A percentile compares a stretch with the other conserved stretches of the same genome.
phyloP scores from a whole-genome alignment of 345 rosid species.

The Corymbia maculata region DNA sequence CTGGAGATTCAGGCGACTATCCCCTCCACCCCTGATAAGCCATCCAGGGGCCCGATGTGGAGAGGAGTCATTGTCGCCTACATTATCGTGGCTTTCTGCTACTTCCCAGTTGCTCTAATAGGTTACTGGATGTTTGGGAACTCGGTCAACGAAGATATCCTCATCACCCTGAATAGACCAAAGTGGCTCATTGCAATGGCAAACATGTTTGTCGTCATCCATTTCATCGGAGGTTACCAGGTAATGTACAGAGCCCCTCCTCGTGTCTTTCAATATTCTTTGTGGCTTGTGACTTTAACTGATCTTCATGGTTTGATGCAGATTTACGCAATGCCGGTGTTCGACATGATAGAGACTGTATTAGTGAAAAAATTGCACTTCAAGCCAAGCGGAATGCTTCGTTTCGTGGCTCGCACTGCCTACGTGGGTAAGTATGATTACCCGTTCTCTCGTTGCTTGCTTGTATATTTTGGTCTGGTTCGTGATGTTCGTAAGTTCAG shows the following conservation, averaged over 20 bases:
- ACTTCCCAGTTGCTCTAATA: constrained; percentile 69
- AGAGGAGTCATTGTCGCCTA: constrained; percentile 68
- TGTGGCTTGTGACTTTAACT: not conserved
- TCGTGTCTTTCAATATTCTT: not conserved
- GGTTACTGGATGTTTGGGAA: constrained; percentile 66
- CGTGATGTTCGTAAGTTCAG: not conserved
- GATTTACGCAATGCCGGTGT: constrained; percentile 75
- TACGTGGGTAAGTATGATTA: constrained; percentile 41
- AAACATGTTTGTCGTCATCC: constrained; percentile 61
- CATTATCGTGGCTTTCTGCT: constrained; percentile 61
- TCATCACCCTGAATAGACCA: constrained; percentile 53
- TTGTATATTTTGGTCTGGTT: not conserved
- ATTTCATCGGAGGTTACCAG: constrained; percentile 80
- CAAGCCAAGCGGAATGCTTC: constrained; percentile 28
- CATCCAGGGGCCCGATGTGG: constrained; percentile 89
- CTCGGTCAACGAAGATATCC: constrained; percentile 45
- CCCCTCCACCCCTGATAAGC: constrained; percentile 81
- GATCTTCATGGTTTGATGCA: not conserved
- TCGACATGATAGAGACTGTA: constrained; percentile 67
- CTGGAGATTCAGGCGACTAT: constrained; percentile 87
- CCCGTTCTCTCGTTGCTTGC: not conserved
- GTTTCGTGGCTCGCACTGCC: constrained; percentile 35
- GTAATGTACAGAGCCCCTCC: not conserved
- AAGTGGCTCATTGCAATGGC: constrained; percentile 59
- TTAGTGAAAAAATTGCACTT: constrained; percentile 51